These are phyloP conservation scores for Skeletonema menzelii DNA, from an alignment of 108 stramenopile species.

Conservation along the genomic window DNA sequence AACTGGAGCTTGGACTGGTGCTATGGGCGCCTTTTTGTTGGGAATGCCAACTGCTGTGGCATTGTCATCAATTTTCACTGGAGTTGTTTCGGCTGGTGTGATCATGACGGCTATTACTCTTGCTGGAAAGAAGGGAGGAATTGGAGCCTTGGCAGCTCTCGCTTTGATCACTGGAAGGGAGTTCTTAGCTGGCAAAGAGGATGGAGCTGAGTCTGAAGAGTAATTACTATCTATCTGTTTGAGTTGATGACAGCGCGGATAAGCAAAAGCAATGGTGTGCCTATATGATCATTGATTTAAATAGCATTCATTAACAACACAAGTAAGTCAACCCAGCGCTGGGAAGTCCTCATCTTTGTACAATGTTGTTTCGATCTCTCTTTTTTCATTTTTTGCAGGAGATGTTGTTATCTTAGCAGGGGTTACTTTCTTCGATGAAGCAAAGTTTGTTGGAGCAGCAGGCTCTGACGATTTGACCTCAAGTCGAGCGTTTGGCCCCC, in stretches of 20 bases:
- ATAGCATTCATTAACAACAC: conserved; percentile 2
- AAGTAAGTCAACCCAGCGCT: conserved; percentile 14
- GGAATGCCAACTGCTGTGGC: conserved; percentile 89
- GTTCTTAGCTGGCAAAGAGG: conserved; percentile 37
- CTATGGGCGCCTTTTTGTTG: conserved; percentile 92
- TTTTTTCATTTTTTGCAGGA: not conserved
- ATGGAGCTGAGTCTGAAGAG: not conserved
- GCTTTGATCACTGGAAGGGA: conserved; percentile 68
- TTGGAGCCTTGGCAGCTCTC: conserved; percentile 68
- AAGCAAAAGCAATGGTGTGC: not conserved
- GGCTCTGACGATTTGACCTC: not conserved
- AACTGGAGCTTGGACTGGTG: conserved; percentile 98
- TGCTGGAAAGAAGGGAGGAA: conserved; percentile 80
- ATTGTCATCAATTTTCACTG: conserved; percentile 87
- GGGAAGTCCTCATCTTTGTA: conserved; percentile 36
- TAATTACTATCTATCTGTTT: not conserved
- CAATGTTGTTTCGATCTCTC: not conserved
- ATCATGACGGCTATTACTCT: conserved; percentile 90
- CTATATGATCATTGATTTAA: conserved; percentile 2
- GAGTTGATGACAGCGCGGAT: not conserved
- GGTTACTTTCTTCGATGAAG: not conserved
- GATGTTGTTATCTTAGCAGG: not conserved
- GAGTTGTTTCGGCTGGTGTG: conserved; percentile 88
- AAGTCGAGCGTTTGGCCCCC: conserved; percentile 14
- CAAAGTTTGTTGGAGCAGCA: not conserved